Conservation (phyloP, 2,329 filamentous ascomycete species). For the Alternaria triticimaculans region DNA sequence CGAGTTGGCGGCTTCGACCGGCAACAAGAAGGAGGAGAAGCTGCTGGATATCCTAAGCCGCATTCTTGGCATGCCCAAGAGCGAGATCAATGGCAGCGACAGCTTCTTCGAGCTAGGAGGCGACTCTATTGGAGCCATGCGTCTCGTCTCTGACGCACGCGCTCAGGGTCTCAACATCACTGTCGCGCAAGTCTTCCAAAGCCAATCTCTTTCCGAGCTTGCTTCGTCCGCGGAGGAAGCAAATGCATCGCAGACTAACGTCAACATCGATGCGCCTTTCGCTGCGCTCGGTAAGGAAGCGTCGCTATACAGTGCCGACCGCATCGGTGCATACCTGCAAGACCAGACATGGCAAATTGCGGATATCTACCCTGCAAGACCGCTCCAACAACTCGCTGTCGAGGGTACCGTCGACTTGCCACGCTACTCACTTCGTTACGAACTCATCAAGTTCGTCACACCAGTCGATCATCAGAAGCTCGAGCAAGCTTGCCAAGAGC, state of each 20-base stretch:
- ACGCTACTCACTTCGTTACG: constrained; percentile 69
- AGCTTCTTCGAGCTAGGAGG: constrained; percentile 58
- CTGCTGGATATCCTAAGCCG: constrained; percentile 35
- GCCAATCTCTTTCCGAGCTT: constrained; percentile 49
- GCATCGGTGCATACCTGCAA: constrained; percentile 60
- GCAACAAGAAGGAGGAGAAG: constrained; percentile 40
- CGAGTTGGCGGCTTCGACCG: constrained; percentile 61
- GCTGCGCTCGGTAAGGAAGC: constrained; percentile 57
- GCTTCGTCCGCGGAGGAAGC: constrained; percentile 41
- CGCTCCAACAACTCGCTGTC: constrained; percentile 66
- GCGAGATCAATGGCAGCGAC: constrained; percentile 47
- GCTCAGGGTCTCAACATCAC: constrained; percentile 47
- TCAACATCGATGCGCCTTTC: constrained; percentile 55
- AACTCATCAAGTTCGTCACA: constrained; percentile 67
- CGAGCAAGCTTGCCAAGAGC: constrained; percentile 58
- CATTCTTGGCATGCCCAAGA: constrained; percentile 38
- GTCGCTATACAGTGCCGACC: constrained; percentile 55
- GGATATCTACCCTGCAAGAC: constrained; percentile 65
- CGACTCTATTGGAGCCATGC: constrained; percentile 56
- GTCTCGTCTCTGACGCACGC: constrained; percentile 51
- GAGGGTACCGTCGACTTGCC: constrained; percentile 64
- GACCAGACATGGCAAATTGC: constrained; percentile 59
- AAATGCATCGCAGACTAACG: constrained; percentile 19
- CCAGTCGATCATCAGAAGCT: constrained; percentile 58
- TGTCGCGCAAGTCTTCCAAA: constrained; percentile 55